Conservation (phyloP, 768 basidiomycete species). For the Chalciporus piperatus region DNA sequence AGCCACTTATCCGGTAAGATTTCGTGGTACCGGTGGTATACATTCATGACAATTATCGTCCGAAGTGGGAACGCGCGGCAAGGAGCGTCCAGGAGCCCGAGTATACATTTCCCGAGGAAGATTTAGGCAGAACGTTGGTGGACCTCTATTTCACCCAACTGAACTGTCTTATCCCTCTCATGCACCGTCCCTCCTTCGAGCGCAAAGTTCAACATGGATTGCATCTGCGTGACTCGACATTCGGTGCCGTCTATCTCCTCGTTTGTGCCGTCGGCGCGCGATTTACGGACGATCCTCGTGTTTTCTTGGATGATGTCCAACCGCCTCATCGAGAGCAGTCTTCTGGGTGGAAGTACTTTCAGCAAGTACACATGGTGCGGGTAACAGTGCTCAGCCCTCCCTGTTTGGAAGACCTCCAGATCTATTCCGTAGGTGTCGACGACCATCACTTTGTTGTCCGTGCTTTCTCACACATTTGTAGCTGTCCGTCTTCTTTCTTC, state of each 20-base stretch:
- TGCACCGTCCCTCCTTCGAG: constrained; percentile 73
- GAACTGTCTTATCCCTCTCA: constrained; percentile 62
- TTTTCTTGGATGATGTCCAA: constrained; percentile 36
- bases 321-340: constrained; percentile 37
- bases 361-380: constrained; percentile 55
- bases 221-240: constrained; percentile 48
- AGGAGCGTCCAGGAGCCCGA: constrained; percentile 18
- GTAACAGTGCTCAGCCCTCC: constrained; percentile 56
- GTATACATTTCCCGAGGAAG: constrained; percentile 48
- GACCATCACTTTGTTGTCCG: constrained; percentile 6
- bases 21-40: not conserved
- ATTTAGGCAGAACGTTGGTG: constrained; percentile 51
- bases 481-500: constrained; percentile 54
- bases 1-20: constrained; percentile 26
- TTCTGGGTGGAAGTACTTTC: constrained; percentile 50
- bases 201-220: constrained; percentile 44
- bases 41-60: not conserved
- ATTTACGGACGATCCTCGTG: constrained; percentile 52
- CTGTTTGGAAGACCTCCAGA: constrained; percentile 69
- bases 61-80: constrained; percentile 29
- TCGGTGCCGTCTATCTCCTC: constrained; percentile 60
- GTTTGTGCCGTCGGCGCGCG: constrained; percentile 71
- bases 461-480: constrained; percentile 20
- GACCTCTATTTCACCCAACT: constrained; percentile 60
- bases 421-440: constrained; percentile 47